These are phyloP conservation scores for Botrytis tulipae DNA, from an alignment of 2,329 filamentous ascomycete genomes.

Conservation along the genomic window DNA sequence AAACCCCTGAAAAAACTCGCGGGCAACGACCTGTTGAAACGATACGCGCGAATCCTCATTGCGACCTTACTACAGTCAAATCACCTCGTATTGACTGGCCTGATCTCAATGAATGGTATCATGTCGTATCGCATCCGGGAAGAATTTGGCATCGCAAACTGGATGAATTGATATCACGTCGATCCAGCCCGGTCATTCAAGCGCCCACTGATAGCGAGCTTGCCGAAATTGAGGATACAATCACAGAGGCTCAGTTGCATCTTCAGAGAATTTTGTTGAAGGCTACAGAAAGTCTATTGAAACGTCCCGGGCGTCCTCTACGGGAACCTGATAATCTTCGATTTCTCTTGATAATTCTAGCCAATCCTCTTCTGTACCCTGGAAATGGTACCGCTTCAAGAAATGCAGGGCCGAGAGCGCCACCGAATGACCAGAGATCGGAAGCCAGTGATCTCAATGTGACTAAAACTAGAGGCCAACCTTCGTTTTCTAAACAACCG, in stretches of 20 bases:
- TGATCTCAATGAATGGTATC: slow-evolving; percentile 72
- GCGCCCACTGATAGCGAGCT: slow-evolving; percentile 32
- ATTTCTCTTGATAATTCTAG: slow-evolving; percentile 74
- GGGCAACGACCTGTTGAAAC: slow-evolving; percentile 32
- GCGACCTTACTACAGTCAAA: slow-evolving; percentile 51
- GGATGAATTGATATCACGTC: slow-evolving; percentile 48
- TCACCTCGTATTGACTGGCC: slow-evolving; percentile 75
- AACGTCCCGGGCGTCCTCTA: slow-evolving; percentile 71
- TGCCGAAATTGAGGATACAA: slow-evolving; percentile 49
- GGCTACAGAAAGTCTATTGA: slow-evolving; percentile 74
- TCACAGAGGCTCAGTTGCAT: slow-evolving; percentile 65
- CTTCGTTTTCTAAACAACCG: slow-evolving; percentile 13
- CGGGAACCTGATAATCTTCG: slow-evolving; percentile 67
- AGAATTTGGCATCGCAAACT: slow-evolving; percentile 63
- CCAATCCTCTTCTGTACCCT: slow-evolving; percentile 72
- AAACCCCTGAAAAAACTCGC: slow-evolving; percentile 40
- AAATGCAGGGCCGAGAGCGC: slow-evolving; percentile 19
- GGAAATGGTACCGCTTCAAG: slow-evolving; percentile 28
- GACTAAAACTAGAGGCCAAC: slow-evolving; percentile 13
- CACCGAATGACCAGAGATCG: background rate
- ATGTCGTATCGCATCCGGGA: slow-evolving; percentile 64
- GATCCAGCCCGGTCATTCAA: slow-evolving; percentile 25
- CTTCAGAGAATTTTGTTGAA: slow-evolving; percentile 70
- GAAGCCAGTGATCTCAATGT: background rate
- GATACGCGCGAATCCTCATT: slow-evolving; percentile 23